Evolutionary conservation across 2,329 filamentous ascomycete species (phyloP).

Genomic region (Aspergillus sergii): DNA sequence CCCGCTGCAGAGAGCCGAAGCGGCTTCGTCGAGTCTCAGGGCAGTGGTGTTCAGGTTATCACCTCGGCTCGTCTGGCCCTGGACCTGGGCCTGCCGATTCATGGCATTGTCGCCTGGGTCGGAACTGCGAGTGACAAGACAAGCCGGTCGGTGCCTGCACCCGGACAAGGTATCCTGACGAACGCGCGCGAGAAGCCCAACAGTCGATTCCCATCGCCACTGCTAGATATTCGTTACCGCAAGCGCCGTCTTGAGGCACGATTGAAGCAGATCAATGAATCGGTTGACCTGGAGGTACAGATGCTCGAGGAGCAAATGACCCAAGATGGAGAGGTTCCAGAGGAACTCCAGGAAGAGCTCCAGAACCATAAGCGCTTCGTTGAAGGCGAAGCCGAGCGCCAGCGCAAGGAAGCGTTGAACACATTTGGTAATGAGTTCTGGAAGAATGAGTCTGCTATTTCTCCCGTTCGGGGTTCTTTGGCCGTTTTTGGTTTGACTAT

Average conservation of each 20-base stretch:
- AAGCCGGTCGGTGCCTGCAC: slow-evolving; percentile 94
- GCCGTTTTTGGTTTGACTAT: slow-evolving; percentile 98
- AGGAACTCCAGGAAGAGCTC: slow-evolving; percentile 91
- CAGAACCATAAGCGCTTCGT: slow-evolving; percentile 84
- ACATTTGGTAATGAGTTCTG: slow-evolving; percentile 98
- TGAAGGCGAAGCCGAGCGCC: slow-evolving; percentile 80
- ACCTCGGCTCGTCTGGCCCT: slow-evolving; percentile 96
- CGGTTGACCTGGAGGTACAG: slow-evolving; percentile 67
- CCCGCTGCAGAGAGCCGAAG: slow-evolving; percentile 95
- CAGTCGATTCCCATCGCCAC: slow-evolving; percentile 84
- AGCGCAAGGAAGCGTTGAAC: slow-evolving; percentile 92
- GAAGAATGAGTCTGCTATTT: slow-evolving; percentile 92
- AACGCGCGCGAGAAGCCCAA: slow-evolving; percentile 87
- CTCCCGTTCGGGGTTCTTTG: slow-evolving; percentile 90
- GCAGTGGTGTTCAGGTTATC: slow-evolving; percentile 95
- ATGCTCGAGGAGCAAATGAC: slow-evolving; percentile 44
- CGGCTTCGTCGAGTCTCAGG: slow-evolving; percentile 99
- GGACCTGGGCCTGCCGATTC: slow-evolving; percentile 98
- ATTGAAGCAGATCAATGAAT: slow-evolving; percentile 91
- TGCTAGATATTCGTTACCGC: slow-evolving; percentile 97
- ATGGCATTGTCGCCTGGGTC: slow-evolving; percentile 89
- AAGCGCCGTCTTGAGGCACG: slow-evolving; percentile 92
- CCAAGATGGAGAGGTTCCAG: slow-evolving; percentile 60
- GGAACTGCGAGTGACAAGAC: slow-evolving; percentile 99
- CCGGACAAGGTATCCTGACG: slow-evolving; percentile 94